Base-by-base conservation (phyloP, 805 yeast species). In the Lipomyces oligophaga region DNA sequence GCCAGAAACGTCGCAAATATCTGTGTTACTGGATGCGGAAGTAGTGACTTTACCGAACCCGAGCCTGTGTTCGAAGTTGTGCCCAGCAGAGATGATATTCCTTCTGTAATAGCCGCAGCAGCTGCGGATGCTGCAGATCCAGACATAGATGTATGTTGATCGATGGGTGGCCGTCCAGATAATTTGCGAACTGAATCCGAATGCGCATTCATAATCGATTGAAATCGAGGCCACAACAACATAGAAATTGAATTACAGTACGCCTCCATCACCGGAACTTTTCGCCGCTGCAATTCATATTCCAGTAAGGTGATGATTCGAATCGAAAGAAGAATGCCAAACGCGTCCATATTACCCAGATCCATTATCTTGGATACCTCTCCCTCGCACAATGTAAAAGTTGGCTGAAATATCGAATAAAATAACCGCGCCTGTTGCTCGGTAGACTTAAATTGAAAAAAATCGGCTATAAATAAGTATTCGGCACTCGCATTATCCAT, bases 151-250 rank as follows among this genome's bases (percentile, higher is more conserved):
- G n/a, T n/a, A n/a, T 15, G 20, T 11, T 5, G 11, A 22, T 7
- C 30, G n/a, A n/a, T n/a, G 7, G 38, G 43, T 11, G 40, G 39
- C 24, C 33, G 38, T 4, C 52, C 55, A 3, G 53, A 32, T 4
- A 44, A 66, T 54, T 62, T 65, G 52, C 83, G 80, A 63, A 87
- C 67, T 40, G 80, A 77, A 18, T 80, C 83, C 58, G 95, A 82
- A 58, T 90, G 85, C 27, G 77, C 67, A 62, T 88, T 96, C 34
- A 89, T 75, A 27, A 86, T 70, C 37, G 72, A 73, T 59, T 88
- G 89, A 60, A 89, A 84, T 48, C 76, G 79, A 0, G 97, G 96
- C 97, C 97, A 93, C 36, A 90, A 67, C 3, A 75, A 63, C 41
- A 86, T 76, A 51, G 81, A 65, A 52, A 83, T 79, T 13, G 77